Conservation (phyloP, 2,329 filamentous ascomycete genomes). For the Neofusicoccum ribis region DNA sequence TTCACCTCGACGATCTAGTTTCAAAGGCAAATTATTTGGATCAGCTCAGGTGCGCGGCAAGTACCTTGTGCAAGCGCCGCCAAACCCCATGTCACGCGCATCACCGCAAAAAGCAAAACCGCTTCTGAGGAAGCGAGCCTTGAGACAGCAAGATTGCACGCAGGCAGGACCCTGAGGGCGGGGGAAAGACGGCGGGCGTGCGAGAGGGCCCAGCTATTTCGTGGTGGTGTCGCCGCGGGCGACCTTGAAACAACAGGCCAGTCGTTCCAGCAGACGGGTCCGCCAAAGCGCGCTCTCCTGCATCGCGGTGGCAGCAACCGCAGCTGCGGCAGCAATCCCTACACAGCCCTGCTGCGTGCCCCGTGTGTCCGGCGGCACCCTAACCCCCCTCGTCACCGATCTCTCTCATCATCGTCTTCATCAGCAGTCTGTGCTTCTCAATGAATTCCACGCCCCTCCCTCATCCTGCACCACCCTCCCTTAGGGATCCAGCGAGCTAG, state of each 20-base stretch:
- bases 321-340: neutral
- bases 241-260: constrained; percentile 9
- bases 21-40: neutral
- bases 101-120: neutral
- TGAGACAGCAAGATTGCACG: neutral
- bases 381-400: constrained; percentile 10
- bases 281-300: neutral
- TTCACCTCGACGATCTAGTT: neutral
- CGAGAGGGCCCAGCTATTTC: neutral
- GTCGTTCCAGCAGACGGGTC: neutral
- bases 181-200: neutral
- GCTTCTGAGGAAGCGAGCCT: neutral
- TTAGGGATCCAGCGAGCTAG: neutral
- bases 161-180: neutral
- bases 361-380: neutral
- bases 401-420: neutral
- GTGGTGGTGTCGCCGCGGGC: neutral
- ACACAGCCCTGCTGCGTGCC: neutral
- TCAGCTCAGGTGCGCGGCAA: constrained; percentile 6
- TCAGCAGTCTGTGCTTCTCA: neutral
- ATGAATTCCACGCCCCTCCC: neutral
- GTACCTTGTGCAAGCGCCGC: neutral
- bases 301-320: neutral
- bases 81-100: neutral
- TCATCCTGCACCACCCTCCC: constrained; percentile 4